These are phyloP conservation scores for Bonnemaisonia californica DNA, from an alignment of 31 red algal species.

Conservation along the genomic window DNA sequence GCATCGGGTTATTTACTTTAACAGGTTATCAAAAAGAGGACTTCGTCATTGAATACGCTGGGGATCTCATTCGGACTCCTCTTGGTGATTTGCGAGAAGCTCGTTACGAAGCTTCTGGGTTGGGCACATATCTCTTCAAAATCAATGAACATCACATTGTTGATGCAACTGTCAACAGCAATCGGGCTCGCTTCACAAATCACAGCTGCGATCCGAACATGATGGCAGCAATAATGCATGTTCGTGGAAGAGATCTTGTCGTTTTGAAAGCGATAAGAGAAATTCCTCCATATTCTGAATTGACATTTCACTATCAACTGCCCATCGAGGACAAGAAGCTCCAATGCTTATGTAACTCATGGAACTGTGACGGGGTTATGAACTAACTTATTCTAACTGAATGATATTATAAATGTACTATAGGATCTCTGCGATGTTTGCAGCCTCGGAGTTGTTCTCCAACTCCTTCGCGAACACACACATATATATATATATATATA, in stretches of 20 bases:
- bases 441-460: too few species aligned
- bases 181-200: slow-evolving; percentile 93
- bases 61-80: slow-evolving; percentile 82
- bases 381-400: slow-evolving; percentile 29
- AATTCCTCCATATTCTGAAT: slow-evolving; percentile 60
- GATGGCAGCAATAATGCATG: slow-evolving; percentile 55
- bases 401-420: too few species aligned
- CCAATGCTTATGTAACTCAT: slow-evolving; percentile 52
- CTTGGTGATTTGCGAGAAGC: slow-evolving; percentile 83
- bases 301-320: slow-evolving; percentile 92
- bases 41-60: slow-evolving; percentile 93
- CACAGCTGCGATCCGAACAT: slow-evolving; percentile 92
- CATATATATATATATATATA: background rate
- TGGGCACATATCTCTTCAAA: slow-evolving; percentile 92
- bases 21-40: slow-evolving; percentile 70
- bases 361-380: slow-evolving; percentile 69
- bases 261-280: slow-evolving; percentile 58
- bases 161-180: slow-evolving; percentile 90
- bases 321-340: slow-evolving; percentile 69
- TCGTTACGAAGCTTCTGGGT: slow-evolving; percentile 66
- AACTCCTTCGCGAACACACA: background rate
- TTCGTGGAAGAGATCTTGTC: slow-evolving; percentile 70
- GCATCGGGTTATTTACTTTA: slow-evolving; percentile 83
- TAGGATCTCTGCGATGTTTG: too few species aligned
- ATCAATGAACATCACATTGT: slow-evolving; percentile 83